Conservation (phyloP, 192 early-diverging fungal species). For the Coemansia sp. region DNA sequence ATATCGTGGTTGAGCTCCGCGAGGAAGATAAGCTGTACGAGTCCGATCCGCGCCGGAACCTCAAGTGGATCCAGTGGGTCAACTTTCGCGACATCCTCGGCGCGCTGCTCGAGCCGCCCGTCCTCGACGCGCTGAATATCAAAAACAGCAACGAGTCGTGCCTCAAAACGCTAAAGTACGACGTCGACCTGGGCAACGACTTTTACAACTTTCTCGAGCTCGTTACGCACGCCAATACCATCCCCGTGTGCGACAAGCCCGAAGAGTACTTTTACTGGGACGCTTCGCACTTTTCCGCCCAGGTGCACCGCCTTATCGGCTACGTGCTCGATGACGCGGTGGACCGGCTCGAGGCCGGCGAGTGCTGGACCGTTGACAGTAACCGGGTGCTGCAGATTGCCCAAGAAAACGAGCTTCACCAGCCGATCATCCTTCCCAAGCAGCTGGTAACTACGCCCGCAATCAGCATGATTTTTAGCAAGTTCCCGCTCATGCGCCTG, state of each 20-base stretch:
- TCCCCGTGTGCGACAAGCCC: constrained; percentile 48
- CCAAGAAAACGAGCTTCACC: constrained; percentile 37
- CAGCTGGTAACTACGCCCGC: constrained; percentile 39
- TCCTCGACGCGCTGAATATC: constrained; percentile 43
- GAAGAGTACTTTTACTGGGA: constrained; percentile 54
- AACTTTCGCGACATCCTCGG: constrained; percentile 44
- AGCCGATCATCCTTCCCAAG: constrained; percentile 44
- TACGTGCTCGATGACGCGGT: constrained; percentile 46
- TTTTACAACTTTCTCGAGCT: constrained; percentile 55
- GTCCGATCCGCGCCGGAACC: constrained; percentile 20
- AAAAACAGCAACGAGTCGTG: constrained; percentile 38
- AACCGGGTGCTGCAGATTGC: constrained; percentile 32
- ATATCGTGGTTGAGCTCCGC: constrained; percentile 34
- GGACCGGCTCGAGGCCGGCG: constrained; percentile 29
- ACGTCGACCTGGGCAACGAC: constrained; percentile 48
- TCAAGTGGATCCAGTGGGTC: constrained; percentile 50
- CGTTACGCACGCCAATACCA: constrained; percentile 49
- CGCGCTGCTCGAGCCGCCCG: constrained; percentile 24
- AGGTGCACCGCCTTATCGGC: constrained; percentile 39
- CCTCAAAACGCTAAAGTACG: constrained; percentile 43
- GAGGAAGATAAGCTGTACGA: constrained; percentile 45
- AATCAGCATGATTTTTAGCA: constrained; percentile 39
- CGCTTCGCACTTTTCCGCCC: constrained; percentile 49
- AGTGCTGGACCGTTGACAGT: constrained; percentile 30
- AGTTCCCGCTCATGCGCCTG: constrained; percentile 41